phyloP scores from a whole-genome alignment of 495 filamentous ascomycete genomes.

The Halenospora varia region DNA sequence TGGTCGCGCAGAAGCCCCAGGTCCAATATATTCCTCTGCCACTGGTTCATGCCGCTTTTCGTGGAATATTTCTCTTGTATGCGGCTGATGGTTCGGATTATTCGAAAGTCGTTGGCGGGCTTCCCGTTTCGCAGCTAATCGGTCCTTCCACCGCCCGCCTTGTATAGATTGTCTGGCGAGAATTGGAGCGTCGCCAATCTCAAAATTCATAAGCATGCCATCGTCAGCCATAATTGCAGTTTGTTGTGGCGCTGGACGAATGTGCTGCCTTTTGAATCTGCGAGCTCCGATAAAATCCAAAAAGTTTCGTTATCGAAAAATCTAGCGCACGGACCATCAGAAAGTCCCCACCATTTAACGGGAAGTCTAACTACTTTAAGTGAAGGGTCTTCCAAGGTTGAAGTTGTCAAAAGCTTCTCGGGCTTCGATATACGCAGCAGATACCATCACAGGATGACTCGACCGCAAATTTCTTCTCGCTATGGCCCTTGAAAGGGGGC shows the following conservation, averaged over 20 bases:
- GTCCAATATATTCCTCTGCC: conserved; percentile 22
- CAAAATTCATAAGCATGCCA: conserved; percentile 92
- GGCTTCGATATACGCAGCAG: conserved; percentile 22
- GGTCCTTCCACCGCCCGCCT: conserved; percentile 88
- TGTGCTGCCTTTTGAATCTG: neutral
- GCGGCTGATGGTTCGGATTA: neutral
- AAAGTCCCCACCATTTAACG: conserved; percentile 8
- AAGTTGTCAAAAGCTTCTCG: conserved; percentile 9
- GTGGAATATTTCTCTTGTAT: conserved; percentile 16
- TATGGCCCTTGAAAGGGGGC: conserved; percentile 19
- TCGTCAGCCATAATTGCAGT: conserved; percentile 76
- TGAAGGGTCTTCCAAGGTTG: neutral
- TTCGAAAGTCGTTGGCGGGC: conserved; percentile 42
- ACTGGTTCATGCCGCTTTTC: conserved; percentile 14
- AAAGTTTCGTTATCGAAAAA: conserved; percentile 16
- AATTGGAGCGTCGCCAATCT: conserved; percentile 54
- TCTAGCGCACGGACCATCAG: conserved; percentile 7
- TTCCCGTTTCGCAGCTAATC: conserved; percentile 74
- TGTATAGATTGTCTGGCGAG: conserved; percentile 64
- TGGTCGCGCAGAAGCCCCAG: conserved; percentile 10
- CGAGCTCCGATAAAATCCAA: neutral
- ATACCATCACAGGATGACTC: conserved; percentile 27
- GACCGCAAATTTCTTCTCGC: neutral
- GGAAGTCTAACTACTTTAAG: conserved; percentile 8
- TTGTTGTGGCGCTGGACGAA: neutral